These are phyloP conservation scores for Rhododendron kiyosumense DNA, from an alignment of 148 eudicot species.

Conservation along the genomic window DNA sequence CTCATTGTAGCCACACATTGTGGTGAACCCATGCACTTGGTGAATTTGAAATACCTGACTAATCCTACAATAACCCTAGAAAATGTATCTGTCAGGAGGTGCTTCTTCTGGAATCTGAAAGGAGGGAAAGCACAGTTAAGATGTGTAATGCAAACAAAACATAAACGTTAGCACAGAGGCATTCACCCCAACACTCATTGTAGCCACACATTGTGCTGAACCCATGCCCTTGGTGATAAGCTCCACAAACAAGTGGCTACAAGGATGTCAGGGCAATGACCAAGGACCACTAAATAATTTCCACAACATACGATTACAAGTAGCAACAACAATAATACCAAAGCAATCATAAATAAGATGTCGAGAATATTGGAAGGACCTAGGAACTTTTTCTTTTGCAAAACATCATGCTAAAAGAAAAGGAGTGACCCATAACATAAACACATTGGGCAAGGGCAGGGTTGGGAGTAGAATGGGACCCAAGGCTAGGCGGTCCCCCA, in stretches of 20 bases:
- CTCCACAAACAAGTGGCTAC: not conserved
- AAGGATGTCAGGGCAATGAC: not conserved
- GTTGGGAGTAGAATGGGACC: not conserved
- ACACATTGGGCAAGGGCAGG: not conserved
- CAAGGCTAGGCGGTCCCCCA: not conserved
- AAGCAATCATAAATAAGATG: not conserved
- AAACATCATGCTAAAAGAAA: not conserved
- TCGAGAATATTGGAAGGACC: not conserved
- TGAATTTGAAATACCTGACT: not conserved
- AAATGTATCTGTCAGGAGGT: conserved; percentile 33
- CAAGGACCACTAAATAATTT: not conserved
- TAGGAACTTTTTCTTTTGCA: not conserved
- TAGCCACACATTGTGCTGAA: not conserved
- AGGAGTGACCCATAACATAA: too few relatives aligned
- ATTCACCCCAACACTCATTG: not conserved
- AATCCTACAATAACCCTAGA: conserved; percentile 4
- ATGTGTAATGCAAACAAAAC: not conserved
- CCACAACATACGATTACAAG: not conserved
- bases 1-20: not conserved
- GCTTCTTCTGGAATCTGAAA: conserved; percentile 43
- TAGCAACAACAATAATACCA: not conserved
- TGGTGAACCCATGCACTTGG: not conserved
- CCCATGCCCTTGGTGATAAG: not conserved
- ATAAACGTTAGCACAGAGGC: not conserved
- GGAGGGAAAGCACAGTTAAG: not conserved